Evolutionary conservation across 1,284 basidiomycete genomes (phyloP), one percentile per base, ranked within the genome.

Genomic region (Vanrija sp.): DNA sequence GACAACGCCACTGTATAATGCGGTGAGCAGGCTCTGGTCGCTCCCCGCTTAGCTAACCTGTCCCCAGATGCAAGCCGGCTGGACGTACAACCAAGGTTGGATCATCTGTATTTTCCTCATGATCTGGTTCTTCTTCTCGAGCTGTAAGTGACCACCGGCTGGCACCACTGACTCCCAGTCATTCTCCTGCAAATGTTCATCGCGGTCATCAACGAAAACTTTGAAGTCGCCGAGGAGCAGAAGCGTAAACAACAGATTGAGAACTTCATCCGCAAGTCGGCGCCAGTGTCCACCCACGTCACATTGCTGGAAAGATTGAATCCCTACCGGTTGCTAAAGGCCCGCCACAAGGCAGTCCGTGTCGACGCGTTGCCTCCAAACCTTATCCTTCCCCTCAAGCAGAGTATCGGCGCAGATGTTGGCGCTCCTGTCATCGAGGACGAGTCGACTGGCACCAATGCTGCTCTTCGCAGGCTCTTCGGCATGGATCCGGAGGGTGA

Each of bases 131-230:
- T 78, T 96, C 48, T 94, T 98, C 63, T 86, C 91, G 1, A 95
- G 95, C 72, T 95, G 90, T 91, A 62, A 71, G 89, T 78, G 16
- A 10, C 19, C 19, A 46, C 14, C 18, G n/a, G 52, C 23, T 49
- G 64, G 21, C 50, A 52, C 62, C 51, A 38, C n/a, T 38, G 3
- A 5, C 47, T 21, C 40, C 1, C 60, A 92, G 91, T 94, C 79
- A 92, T 97, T 67, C 81, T 98, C n/a, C 75, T 96, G 54, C 93
- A 97, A 68, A 91, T 98, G 87, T 97, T 98, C 79, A 93, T 98
- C 68, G 95, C 94, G 38, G 94, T 98, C 51, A 94, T 98, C 81
- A 72, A 73, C 57, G 73, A 84, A 79, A 97, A 96, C 76, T 98
- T 98, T 66, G 83, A 88, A 43, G 85, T 97, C 5, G 91, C 92